phyloP scores from a whole-genome alignment of 2,329 filamentous ascomycete species.

The Aspergillus intermedius region DNA sequence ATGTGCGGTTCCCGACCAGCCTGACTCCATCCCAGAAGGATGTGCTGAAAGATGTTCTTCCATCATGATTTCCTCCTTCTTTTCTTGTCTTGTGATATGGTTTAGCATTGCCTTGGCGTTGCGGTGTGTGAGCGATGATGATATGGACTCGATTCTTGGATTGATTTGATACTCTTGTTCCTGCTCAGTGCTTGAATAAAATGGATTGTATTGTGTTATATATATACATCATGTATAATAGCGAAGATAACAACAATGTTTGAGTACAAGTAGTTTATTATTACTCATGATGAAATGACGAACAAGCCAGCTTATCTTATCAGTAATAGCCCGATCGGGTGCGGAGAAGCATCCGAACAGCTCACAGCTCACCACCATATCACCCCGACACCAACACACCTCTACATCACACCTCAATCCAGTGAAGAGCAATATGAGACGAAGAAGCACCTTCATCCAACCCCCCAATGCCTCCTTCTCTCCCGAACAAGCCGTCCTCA shows the following conservation, averaged over 20 bases:
- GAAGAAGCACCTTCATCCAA: slow-evolving; percentile 66
- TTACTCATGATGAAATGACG: background rate
- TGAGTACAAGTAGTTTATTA: background rate
- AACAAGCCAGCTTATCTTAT: slow-evolving; percentile 1
- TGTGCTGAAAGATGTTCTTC: slow-evolving; percentile 71
- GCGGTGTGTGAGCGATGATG: slow-evolving; percentile 14
- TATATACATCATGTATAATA: too few species aligned
- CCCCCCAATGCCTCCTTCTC: slow-evolving; percentile 58
- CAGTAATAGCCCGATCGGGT: slow-evolving; percentile 1
- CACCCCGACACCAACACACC: too few species aligned
- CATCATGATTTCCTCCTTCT: slow-evolving; percentile 23
- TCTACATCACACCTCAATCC: background rate
- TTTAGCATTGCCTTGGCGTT: slow-evolving; percentile 22
- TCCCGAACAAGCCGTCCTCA: slow-evolving; percentile 56
- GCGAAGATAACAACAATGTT: background rate
- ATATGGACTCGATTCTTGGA: slow-evolving; percentile 10
- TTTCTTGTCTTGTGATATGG: slow-evolving; percentile 1
- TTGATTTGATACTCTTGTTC: slow-evolving; percentile 7
- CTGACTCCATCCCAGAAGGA: slow-evolving; percentile 74
- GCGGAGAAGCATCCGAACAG: slow-evolving; percentile 1
- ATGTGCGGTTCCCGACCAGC: slow-evolving; percentile 81
- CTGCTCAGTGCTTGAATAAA: too few species aligned
- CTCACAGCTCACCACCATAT: background rate
- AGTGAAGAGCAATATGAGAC: slow-evolving; percentile 26
- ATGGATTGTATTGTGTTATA: too few species aligned